Base-by-base conservation (phyloP, 768 basidiomycete species). In the Pleurotus pulmonarius region DNA sequence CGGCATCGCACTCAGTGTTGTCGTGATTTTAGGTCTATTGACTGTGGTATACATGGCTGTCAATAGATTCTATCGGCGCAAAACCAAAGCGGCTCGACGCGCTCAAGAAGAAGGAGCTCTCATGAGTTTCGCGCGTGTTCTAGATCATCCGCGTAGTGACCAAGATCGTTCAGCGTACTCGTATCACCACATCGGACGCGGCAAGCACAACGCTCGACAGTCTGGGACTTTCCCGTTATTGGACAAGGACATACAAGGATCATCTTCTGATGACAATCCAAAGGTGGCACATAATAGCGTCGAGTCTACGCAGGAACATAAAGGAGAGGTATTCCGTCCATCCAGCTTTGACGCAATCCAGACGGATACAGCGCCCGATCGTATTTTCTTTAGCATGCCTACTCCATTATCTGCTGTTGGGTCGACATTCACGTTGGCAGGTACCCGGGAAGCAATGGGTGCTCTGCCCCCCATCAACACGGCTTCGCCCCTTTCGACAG, bases 401-500 rank as follows among this genome's bases (percentile, higher is more conserved):
- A 53, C 39, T 1, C 51, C 51, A 9, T 6, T 53, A 16, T 53
- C 51, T 13, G 39, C 51, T 15, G 24, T 5, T 6, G 51, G 51
- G 2, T 53, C 51, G 41, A 53, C 20, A 6, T 53, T 53, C 26
- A 53, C 51, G 16, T 53, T 53, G 4, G 51, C 51, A 20, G 51
- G 51, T n/a, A 8, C 51, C 8, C 51, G 18, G 5, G 51, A 53
- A 38, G 51, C 51, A 22, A 11, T 53, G 15, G 3, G 11, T 20
- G 51, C 51, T n/a, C 15, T 53, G 9, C 51, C 51, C 1, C 12
- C 18, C 12, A 37, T 53, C 34, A 39, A 39, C 9, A 40, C 51
- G 12, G 9, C 51, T 5, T 38, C 51, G 1, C 51, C 51, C 9
- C 51, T 39, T 25, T 40, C 51, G 13, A 39, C 51, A 40, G 39